Evolutionary conservation across 2,329 filamentous ascomycete genomes (phyloP), one percentile per base, ranked within the genome.

Genomic region (Colletotrichum incanum): DNA sequence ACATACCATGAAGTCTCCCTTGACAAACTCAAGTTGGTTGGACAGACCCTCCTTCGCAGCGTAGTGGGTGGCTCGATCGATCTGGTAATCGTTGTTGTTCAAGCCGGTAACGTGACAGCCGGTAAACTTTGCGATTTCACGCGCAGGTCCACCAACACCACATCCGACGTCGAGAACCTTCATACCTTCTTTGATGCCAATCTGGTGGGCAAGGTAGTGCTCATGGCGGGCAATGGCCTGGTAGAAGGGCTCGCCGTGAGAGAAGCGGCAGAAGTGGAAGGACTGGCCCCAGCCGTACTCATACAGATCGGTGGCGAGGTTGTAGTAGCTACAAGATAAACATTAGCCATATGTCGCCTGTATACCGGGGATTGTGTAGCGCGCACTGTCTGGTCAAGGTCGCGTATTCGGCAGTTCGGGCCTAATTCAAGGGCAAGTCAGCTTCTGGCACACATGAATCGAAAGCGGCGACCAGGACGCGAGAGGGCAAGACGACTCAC

Each of bases 81-180:
- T 97, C 86, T 98, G 95, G 87, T 98, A 98, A 85, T 97, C 94
- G 84, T 98, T 98, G 91, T 98, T 97, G 90, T 98, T 98, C 82
- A 98, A 84, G 31, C 95, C 95, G 28, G 94, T 92, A 71, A 98
- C 89, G 78, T 97, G 94, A 78, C 90, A 92, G 72, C 93, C 94
- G 7, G 94, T 92, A 84, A 98, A 98, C 84, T 96, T 96, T 84
- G 93, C 93, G 78, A 98, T 98, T 86, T 98, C 94, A 74, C 95
- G 90, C 12, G 95, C 95, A n/a, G 95, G 95, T 43, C 95, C 95
- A 77, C 95, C 95, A 71, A 98, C 94, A 88, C 95, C 95, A 79
- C 95, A 98, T 73, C 95, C 95, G 73, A 98, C 95, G 78, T 98
- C 95, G n/a, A 98, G 88, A 43, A 98, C 95, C 78, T 90, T 93